Percentiles rank a stretch among this genome's conserved stretches.
These are phyloP conservation scores for Prunella vulgaris DNA, from an alignment of 257 asterid species.

Conservation along the genomic window DNA sequence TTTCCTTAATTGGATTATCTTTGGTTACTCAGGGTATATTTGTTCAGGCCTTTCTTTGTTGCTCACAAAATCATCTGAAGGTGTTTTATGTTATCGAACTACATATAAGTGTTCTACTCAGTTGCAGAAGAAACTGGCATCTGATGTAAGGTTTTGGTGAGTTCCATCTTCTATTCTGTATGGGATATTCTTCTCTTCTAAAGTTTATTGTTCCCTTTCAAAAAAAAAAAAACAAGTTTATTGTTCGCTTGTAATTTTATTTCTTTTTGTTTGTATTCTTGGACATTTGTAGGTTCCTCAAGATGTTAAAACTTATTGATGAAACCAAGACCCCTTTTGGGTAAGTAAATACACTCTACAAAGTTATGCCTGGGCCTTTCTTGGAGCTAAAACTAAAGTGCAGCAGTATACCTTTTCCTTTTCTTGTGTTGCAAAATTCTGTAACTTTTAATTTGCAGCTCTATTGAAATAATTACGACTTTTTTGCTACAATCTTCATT, in stretches of 20 bases:
- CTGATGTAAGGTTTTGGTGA: slow-evolving; percentile 27
- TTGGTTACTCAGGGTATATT: slow-evolving; percentile 4
- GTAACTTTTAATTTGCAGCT: slow-evolving; percentile 1
- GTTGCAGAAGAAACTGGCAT: slow-evolving; percentile 24
- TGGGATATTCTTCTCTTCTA: background rate
- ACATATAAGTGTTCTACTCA: background rate
- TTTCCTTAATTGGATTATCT: background rate
- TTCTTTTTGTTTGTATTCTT: background rate
- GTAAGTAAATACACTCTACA: background rate
- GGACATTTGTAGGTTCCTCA: slow-evolving; percentile 11
- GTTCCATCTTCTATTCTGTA: background rate
- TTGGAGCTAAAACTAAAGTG: slow-evolving; percentile 14
- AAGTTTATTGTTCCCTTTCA: no score
- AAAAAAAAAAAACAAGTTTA: no score
- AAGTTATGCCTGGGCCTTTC: slow-evolving; percentile 27
- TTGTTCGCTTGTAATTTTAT: background rate
- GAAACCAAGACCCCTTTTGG: slow-evolving; percentile 16
- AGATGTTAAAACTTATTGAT: slow-evolving; percentile 17
- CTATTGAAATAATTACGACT: background rate
- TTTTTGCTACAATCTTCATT: background rate
- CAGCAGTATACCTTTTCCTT: slow-evolving; percentile 10
- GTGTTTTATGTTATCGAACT: slow-evolving; percentile 17
- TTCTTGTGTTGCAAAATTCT: slow-evolving; percentile 13
- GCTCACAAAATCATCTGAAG: slow-evolving; percentile 22
- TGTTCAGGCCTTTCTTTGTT: slow-evolving; percentile 30